Percentiles rank a stretch among this genome's conserved stretches.
phyloP scores from a whole-genome alignment of 768 basidiomycete genomes.

The Leccinum truebloodii region DNA sequence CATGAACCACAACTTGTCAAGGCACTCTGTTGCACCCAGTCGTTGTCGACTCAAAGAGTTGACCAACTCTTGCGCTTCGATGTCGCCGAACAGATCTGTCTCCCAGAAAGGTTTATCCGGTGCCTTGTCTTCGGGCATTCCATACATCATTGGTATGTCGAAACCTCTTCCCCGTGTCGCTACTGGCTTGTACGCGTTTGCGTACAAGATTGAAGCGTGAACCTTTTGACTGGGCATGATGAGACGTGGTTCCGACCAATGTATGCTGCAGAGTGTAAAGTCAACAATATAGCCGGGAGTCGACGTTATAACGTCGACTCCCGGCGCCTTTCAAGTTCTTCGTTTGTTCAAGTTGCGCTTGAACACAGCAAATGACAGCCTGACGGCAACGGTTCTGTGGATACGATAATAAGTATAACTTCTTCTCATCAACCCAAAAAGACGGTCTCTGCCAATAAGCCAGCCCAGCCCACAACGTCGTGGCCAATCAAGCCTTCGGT shows the following conservation, averaged over 20 bases:
- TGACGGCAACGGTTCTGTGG: neutral
- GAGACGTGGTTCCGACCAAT: constrained; percentile 14
- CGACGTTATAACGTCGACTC: neutral
- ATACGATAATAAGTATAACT: neutral
- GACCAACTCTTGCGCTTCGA: constrained; percentile 7
- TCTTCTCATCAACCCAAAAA: neutral
- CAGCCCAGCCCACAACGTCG: neutral
- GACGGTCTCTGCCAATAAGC: neutral
- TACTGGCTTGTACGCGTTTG: neutral
- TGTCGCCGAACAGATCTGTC: constrained; percentile 10
- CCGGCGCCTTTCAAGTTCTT: too few species aligned
- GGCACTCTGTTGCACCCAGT: constrained; percentile 11
- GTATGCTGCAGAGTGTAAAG: neutral
- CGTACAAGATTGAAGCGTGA: neutral
- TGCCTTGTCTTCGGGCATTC: neutral
- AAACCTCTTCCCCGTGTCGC: neutral
- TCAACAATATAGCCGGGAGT: neutral
- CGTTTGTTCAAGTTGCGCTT: neutral
- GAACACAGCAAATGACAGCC: neutral
- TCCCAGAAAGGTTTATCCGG: constrained; percentile 11
- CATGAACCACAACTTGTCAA: constrained; percentile 19
- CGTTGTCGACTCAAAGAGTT: constrained; percentile 3
- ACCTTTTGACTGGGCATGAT: constrained; percentile 3
- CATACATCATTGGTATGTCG: neutral
- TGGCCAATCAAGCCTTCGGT: neutral